Percentiles rank a stretch among this genome's conserved stretches.
Evolutionary conservation across 2,329 filamentous ascomycete species (phyloP).

Genomic region (Hypoxylon sp.): DNA sequence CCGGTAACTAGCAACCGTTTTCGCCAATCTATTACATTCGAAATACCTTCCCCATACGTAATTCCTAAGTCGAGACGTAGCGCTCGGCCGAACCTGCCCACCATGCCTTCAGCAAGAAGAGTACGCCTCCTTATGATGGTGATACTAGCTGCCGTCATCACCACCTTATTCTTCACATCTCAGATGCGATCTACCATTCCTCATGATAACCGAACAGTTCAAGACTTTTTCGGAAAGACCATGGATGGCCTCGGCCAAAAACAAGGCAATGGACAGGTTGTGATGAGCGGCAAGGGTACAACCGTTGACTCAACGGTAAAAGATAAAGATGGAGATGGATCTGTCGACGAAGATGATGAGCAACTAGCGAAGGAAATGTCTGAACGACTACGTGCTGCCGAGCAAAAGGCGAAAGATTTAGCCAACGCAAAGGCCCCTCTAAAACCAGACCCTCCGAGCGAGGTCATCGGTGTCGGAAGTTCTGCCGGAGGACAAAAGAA

Average conservation of each 20-base stretch:
- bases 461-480: slow-evolving; percentile 72
- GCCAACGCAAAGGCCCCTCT: slow-evolving; percentile 76
- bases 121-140: slow-evolving; percentile 76
- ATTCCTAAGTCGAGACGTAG: slow-evolving; percentile 9
- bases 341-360: slow-evolving; percentile 70
- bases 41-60: slow-evolving; percentile 21
- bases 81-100: slow-evolving; percentile 14
- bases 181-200: slow-evolving; percentile 66
- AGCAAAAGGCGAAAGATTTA: slow-evolving; percentile 76
- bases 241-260: slow-evolving; percentile 66
- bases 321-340: slow-evolving; percentile 69
- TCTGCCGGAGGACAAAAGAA: slow-evolving; percentile 68
- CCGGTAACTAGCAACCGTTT: slow-evolving; percentile 26
- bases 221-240: slow-evolving; percentile 74
- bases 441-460: slow-evolving; percentile 70
- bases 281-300: slow-evolving; percentile 58
- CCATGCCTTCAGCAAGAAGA: slow-evolving; percentile 79
- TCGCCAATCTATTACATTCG: slow-evolving; percentile 6
- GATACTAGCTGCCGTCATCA: slow-evolving; percentile 74
- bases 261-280: slow-evolving; percentile 55
- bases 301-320: slow-evolving; percentile 59
- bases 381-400: slow-evolving; percentile 76
- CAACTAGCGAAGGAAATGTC: slow-evolving; percentile 68
- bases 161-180: slow-evolving; percentile 81
- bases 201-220: slow-evolving; percentile 60